A percentile compares a stretch with the other conserved stretches of the same genome.
These are phyloP conservation scores for Quercus suber DNA, from an alignment of 306 rosid species.

Conservation along the genomic window DNA sequence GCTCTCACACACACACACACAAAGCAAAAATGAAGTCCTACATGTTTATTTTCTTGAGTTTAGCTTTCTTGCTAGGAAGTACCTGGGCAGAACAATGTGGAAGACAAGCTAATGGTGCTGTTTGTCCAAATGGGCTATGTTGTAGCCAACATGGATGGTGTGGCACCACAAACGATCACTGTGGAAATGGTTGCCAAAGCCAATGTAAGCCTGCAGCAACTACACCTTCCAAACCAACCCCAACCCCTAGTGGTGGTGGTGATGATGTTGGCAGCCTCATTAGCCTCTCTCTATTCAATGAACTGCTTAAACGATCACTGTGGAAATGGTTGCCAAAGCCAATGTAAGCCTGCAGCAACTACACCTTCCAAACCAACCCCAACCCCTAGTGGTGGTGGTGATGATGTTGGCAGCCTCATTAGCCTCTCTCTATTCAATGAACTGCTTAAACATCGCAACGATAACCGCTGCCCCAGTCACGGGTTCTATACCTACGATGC, in stretches of 20 bases:
- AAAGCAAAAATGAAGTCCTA: not conserved
- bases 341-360: not conserved
- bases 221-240: not conserved
- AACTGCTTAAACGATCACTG: conserved; percentile 33
- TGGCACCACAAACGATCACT: not conserved
- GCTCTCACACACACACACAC: not conserved
- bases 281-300: conserved; percentile 29
- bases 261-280: conserved; percentile 27
- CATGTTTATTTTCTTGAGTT: not conserved
- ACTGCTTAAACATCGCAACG: conserved; percentile 47
- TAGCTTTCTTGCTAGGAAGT: not conserved
- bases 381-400: not conserved
- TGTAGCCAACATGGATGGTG: conserved; percentile 12
- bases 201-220: not conserved
- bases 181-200: not conserved
- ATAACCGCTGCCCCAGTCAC: conserved; percentile 5
- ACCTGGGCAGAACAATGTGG: conserved; percentile 21
- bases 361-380: not conserved
- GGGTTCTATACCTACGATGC: conserved; percentile 62
- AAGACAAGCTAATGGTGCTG: conserved; percentile 14
- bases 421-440: conserved; percentile 30
- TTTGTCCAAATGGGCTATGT: conserved; percentile 5
- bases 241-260: not conserved
- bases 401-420: conserved; percentile 27
- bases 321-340: not conserved